These are phyloP conservation scores for Amylostereum areolatum DNA, from an alignment of 1,284 basidiomycete species.

Conservation along the genomic window DNA sequence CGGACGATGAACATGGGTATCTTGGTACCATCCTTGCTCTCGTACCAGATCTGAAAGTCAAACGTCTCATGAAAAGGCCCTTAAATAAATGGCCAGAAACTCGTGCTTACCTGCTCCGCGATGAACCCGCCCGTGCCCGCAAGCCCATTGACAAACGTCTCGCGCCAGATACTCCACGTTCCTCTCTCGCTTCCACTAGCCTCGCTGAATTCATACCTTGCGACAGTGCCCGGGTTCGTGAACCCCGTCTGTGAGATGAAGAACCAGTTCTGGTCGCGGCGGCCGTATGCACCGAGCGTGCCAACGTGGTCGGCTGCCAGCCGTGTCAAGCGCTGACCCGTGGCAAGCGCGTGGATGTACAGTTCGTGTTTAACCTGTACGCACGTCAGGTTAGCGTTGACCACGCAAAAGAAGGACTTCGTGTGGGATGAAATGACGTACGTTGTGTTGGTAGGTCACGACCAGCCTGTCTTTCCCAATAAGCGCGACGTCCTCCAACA, in stretches of 20 bases:
- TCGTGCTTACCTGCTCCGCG: constrained; percentile 49
- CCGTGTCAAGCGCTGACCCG: constrained; percentile 51
- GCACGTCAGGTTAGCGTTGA: background rate
- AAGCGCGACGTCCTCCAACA: constrained; percentile 45
- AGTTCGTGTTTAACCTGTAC: constrained; percentile 75
- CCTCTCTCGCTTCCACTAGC: constrained; percentile 33
- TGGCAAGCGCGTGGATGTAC: constrained; percentile 60
- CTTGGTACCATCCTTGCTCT: constrained; percentile 75
- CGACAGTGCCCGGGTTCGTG: constrained; percentile 67
- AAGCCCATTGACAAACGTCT: constrained; percentile 61
- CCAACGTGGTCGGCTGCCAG: constrained; percentile 71
- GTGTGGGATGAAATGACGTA: constrained; percentile 23
- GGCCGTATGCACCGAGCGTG: constrained; percentile 47
- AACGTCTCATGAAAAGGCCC: background rate
- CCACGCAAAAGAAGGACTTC: background rate
- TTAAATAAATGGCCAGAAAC: background rate
- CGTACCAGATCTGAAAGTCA: constrained; percentile 57
- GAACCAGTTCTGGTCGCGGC: constrained; percentile 57
- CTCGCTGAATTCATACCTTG: constrained; percentile 52
- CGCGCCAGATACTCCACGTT: constrained; percentile 51
- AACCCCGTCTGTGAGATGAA: constrained; percentile 70
- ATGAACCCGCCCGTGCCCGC: constrained; percentile 63
- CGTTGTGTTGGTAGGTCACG: constrained; percentile 71
- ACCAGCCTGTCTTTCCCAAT: constrained; percentile 58
- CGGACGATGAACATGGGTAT: constrained; percentile 86